Evolutionary conservation across 1,284 basidiomycete genomes (phyloP).

Genomic region (Leccinum fuscescens): DNA sequence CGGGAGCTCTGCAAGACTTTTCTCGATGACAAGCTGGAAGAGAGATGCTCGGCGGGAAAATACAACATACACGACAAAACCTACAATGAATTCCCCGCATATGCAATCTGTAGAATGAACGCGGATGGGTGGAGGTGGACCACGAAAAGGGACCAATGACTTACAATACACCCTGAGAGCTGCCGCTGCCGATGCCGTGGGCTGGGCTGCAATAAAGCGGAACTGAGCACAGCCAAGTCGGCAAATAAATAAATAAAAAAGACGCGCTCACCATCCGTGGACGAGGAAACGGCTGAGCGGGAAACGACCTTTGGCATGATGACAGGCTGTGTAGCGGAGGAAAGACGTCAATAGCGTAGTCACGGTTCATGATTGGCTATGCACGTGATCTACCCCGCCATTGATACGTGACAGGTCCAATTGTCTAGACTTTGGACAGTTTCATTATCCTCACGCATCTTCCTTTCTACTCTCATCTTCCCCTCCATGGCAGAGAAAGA

Average conservation of each 20-base stretch:
- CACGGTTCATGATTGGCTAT: conserved; percentile 2
- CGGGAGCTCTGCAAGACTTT: conserved; percentile 64
- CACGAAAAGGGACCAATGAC: conserved; percentile 26
- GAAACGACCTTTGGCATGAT: conserved; percentile 80
- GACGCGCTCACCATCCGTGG: conserved; percentile 62
- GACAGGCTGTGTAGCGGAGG: neutral
- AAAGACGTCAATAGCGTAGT: neutral
- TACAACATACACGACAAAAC: conserved; percentile 29
- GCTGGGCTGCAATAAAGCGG: conserved; percentile 53
- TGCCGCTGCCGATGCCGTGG: conserved; percentile 74
- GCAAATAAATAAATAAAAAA: neutral
- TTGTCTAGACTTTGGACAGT: conserved; percentile 21
- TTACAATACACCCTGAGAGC: conserved; percentile 77
- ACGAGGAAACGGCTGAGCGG: conserved; percentile 76
- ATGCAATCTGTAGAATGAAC: conserved; percentile 61
- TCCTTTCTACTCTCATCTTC: conserved; percentile 14
- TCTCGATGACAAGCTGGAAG: conserved; percentile 77
- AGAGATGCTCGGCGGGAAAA: conserved; percentile 5
- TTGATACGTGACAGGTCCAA: conserved; percentile 17
- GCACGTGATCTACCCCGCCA: conserved; percentile 29
- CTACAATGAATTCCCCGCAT: conserved; percentile 80
- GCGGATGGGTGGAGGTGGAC: conserved; percentile 9
- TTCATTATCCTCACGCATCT: conserved; percentile 28
- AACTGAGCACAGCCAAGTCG: conserved; percentile 10
- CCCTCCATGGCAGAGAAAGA: conserved; percentile 76